Evolutionary conservation across 106 monocot genomes (phyloP).

Genomic region (Vanilla planifolia): DNA sequence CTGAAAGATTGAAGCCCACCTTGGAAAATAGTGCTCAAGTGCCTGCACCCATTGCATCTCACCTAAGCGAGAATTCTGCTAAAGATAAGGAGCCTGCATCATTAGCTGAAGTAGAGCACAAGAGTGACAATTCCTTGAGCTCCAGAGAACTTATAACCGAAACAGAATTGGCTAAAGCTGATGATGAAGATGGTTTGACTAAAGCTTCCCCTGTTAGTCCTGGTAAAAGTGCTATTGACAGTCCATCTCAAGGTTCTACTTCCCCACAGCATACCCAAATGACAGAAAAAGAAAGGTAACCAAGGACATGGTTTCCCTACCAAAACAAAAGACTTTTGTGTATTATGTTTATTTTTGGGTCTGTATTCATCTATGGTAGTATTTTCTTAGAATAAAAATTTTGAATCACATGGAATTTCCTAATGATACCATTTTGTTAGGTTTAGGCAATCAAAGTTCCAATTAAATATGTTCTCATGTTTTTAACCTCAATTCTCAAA

Average conservation of each 20-base stretch:
- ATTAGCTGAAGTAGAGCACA: slow-evolving; percentile 21
- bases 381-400: too few species aligned
- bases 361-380: too few species aligned
- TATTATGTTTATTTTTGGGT: too few species aligned
- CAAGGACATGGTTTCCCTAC: neutral
- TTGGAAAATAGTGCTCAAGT: slow-evolving; percentile 22
- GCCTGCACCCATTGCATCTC: slow-evolving; percentile 13
- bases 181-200: slow-evolving; percentile 55
- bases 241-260: slow-evolving; percentile 46
- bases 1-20: slow-evolving; percentile 32
- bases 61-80: neutral
- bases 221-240: slow-evolving; percentile 54
- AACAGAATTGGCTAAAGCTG: slow-evolving; percentile 34
- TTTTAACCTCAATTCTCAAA: too few species aligned
- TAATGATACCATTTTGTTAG: too few species aligned
- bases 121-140: slow-evolving; percentile 20
- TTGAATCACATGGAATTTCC: too few species aligned
- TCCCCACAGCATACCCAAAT: slow-evolving; percentile 35
- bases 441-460: too few species aligned
- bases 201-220: slow-evolving; percentile 47
- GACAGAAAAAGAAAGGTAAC: slow-evolving; percentile 73
- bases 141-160: slow-evolving; percentile 18
- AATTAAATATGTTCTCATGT: too few species aligned
- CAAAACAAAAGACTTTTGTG: neutral
- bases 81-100: slow-evolving; percentile 15